Conservation (phyloP, 371 early-diverging fungal genomes). For the Phascolomyces articulosus region DNA sequence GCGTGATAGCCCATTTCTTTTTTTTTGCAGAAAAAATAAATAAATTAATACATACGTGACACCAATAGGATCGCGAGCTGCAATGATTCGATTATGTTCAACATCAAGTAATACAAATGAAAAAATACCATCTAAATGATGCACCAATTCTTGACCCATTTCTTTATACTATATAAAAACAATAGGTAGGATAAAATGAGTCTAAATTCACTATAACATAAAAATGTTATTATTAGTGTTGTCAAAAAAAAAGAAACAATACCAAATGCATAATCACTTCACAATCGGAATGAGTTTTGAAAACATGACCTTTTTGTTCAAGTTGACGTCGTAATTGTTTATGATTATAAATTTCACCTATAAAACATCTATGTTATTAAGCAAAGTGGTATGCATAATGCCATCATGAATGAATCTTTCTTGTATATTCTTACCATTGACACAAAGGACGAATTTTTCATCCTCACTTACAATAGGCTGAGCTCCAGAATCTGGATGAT, state of each 20-base stretch:
- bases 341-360: constrained; percentile 95
- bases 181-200: neutral
- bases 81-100: constrained; percentile 79
- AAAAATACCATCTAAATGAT: constrained; percentile 94
- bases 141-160: constrained; percentile 77
- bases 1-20: too few relatives aligned
- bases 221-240: too few relatives aligned
- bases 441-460: constrained; percentile 80
- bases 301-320: constrained; percentile 65
- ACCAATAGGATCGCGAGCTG: constrained; percentile 96
- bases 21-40: too few relatives aligned
- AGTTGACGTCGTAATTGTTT: constrained; percentile 77
- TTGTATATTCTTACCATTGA: constrained; percentile 73
- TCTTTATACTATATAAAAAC: constrained; percentile 85
- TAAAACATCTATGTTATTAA: too few relatives aligned
- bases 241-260: neutral
- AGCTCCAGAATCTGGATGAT: constrained; percentile 79
- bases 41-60: constrained; percentile 70
- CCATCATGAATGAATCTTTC: neutral
- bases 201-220: too few relatives aligned
- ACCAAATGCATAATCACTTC: constrained; percentile 94
- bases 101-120: constrained; percentile 91
- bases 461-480: constrained; percentile 94
- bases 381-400: too few relatives aligned
- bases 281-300: constrained; percentile 96